Evolutionary conservation across 2,329 filamentous ascomycete species (phyloP).

Genomic region (Trichoderma sp.): DNA sequence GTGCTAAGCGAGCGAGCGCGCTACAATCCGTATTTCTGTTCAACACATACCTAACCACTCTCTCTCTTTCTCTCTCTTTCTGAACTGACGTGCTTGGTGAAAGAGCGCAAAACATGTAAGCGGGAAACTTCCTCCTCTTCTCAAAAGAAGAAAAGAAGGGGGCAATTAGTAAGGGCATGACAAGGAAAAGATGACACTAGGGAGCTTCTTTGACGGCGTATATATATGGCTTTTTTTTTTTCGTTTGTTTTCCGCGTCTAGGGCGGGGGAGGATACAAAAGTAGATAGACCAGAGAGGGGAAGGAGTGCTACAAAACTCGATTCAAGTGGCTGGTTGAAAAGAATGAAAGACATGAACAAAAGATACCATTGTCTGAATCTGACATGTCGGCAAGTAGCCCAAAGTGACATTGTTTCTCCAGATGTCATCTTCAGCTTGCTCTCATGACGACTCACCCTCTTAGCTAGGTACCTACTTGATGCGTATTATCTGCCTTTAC

Average conservation of each 20-base stretch:
- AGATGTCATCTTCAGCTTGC: background rate
- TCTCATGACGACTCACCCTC: no score
- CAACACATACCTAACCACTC: background rate
- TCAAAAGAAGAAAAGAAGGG: background rate
- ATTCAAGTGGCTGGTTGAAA: background rate
- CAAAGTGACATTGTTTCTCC: background rate
- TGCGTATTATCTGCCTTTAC: no score
- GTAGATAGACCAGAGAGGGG: slow-evolving; percentile 23
- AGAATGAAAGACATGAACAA: slow-evolving; percentile 3
- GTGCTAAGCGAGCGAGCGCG: slow-evolving; percentile 51
- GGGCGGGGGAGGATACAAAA: slow-evolving; percentile 10
- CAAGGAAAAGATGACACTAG: slow-evolving; percentile 2
- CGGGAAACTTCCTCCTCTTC: background rate
- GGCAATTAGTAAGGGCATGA: background rate
- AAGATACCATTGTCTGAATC: background rate
- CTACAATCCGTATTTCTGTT: background rate
- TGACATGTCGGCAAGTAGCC: no score
- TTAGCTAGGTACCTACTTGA: no score
- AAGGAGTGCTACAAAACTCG: slow-evolving; percentile 9
- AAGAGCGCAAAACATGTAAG: background rate
- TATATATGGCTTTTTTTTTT: slow-evolving; percentile 22
- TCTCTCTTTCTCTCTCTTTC: background rate
- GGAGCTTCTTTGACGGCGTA: slow-evolving; percentile 25
- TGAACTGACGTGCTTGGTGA: background rate
- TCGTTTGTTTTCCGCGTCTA: slow-evolving; percentile 1